These are phyloP conservation scores for Wallacemonas rigidus DNA, from an alignment of 208 protist genomes.

Conservation along the genomic window DNA sequence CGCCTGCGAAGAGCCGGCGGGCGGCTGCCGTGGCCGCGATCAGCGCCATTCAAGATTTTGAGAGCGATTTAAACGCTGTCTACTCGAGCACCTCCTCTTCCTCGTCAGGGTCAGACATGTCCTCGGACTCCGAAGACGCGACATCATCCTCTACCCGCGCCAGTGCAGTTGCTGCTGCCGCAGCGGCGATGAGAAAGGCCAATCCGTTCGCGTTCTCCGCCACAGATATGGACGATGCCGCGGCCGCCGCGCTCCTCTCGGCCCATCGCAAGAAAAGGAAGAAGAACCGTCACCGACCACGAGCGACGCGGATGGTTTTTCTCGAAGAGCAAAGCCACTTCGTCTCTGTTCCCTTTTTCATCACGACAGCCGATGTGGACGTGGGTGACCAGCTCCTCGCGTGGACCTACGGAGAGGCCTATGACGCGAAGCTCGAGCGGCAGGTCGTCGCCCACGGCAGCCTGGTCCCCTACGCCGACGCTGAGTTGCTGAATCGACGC, in stretches of 20 bases:
- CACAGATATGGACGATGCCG: constrained; percentile 15
- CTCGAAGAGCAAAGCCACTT: constrained; percentile 66
- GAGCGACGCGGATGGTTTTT: constrained; percentile 36
- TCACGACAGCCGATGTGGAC: constrained; percentile 73
- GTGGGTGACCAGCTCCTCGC: constrained; percentile 67
- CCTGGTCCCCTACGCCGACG: constrained; percentile 69
- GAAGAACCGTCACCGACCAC: constrained; percentile 8
- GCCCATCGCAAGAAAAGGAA: background rate
- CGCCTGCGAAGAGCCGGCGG: background rate
- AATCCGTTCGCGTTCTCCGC: no score
- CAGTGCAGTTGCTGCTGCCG: background rate
- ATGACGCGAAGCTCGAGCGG: constrained; percentile 85
- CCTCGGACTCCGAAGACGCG: constrained; percentile 4
- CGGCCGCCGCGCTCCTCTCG: constrained; percentile 4
- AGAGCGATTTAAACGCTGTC: background rate
- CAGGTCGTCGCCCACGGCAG: constrained; percentile 59
- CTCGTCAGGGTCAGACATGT: background rate
- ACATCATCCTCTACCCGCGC: background rate
- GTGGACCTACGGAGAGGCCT: constrained; percentile 89
- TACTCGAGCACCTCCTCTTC: background rate
- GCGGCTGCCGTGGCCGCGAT: constrained; percentile 9
- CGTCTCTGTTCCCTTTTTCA: constrained; percentile 81
- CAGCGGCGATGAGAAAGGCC: background rate
- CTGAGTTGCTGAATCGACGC: constrained; percentile 61
- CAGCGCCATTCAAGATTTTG: constrained; percentile 4